Evolutionary conservation across 164 flowering plant species (phyloP).

Genomic region (Paratinospora sagittata): DNA sequence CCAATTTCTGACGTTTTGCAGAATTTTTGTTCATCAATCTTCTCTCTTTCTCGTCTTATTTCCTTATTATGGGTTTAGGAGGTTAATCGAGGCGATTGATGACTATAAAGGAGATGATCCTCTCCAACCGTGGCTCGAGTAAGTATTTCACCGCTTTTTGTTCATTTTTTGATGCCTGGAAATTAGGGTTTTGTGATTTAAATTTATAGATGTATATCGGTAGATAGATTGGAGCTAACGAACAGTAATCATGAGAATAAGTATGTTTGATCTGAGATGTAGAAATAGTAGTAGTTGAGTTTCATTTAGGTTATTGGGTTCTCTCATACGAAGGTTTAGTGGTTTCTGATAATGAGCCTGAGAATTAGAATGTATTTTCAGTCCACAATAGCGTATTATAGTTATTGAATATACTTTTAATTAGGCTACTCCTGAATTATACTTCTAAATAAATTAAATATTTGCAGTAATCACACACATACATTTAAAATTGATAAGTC

Average conservation of each 20-base stretch:
- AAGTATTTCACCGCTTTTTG: conserved; percentile 17
- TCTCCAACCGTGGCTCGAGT: conserved; percentile 85
- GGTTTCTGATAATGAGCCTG: no score
- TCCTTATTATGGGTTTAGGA: conserved; percentile 31
- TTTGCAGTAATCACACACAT: no score
- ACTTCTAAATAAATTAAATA: no score
- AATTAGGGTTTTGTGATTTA: conserved; percentile 11
- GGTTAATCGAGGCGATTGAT: conserved; percentile 69
- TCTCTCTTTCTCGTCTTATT: background rate
- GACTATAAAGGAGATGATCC: conserved; percentile 86
- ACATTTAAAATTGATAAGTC: no score
- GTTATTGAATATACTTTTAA: no score
- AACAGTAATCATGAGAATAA: no score
- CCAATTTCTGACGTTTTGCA: background rate
- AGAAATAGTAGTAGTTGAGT: background rate
- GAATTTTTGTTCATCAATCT: background rate
- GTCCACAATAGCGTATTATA: no score
- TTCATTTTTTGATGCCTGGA: background rate
- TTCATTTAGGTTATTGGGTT: background rate
- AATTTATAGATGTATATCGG: background rate
- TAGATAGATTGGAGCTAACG: no score
- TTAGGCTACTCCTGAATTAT: no score
- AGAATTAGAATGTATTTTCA: no score
- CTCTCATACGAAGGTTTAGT: no score
- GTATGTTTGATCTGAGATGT: background rate